These are phyloP conservation scores for Vigna unguiculata DNA, from an alignment of 306 rosid genomes.

Conservation along the genomic window DNA sequence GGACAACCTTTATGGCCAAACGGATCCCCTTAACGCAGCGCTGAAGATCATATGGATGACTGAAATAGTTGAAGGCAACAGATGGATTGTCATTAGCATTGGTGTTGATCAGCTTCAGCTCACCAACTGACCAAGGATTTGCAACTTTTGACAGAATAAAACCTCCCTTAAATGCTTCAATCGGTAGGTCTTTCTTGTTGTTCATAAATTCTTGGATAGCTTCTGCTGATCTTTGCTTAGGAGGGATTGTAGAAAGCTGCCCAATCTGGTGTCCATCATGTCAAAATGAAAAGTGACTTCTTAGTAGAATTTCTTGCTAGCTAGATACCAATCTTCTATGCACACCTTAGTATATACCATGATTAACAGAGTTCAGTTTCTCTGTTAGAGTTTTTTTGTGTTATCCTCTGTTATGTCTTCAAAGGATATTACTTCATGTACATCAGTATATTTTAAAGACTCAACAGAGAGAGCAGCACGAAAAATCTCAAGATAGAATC, in stretches of 20 bases:
- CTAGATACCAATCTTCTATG: constrained; percentile 10
- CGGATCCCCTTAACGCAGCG: constrained; percentile 85
- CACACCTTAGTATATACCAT: constrained; percentile 2
- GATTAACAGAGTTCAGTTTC: neutral
- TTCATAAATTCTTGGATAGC: constrained; percentile 62
- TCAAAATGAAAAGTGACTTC: constrained; percentile 27
- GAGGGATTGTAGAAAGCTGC: constrained; percentile 90
- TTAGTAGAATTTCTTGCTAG: constrained; percentile 5
- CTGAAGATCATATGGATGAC: constrained; percentile 72
- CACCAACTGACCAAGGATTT: constrained; percentile 73
- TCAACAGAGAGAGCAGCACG: too few species aligned
- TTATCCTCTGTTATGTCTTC: too few species aligned
- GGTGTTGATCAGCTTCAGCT: constrained; percentile 66
- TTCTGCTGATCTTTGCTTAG: constrained; percentile 82
- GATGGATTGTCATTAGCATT: constrained; percentile 80
- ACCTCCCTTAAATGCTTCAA: constrained; percentile 87
- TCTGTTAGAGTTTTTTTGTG: too few species aligned
- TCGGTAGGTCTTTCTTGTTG: constrained; percentile 66
- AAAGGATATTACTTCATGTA: too few species aligned
- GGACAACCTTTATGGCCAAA: constrained; percentile 64
- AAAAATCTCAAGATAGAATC: too few species aligned
- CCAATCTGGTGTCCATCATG: constrained; percentile 71
- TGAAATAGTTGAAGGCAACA: constrained; percentile 93
- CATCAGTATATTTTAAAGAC: too few species aligned
- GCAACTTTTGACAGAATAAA: constrained; percentile 86